Base-by-base conservation (phyloP, 305 asterid species). In the Fraxinus sp. region DNA sequence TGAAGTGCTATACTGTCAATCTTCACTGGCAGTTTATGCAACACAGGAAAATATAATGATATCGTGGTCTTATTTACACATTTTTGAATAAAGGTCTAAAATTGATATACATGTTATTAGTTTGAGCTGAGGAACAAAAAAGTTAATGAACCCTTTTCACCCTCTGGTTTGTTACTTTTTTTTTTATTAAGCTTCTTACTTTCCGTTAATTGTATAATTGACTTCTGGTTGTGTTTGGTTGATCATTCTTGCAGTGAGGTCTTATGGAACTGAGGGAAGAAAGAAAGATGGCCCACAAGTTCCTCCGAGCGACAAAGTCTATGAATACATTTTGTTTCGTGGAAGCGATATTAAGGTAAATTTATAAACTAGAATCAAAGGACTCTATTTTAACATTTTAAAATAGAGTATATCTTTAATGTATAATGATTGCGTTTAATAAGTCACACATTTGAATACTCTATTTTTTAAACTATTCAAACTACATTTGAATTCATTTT, bases 201-300 rank as follows among this genome's bases (percentile, higher is more conserved):
- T 52, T 66, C 14, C 14, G 5, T 64, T 64, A 10, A 46, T 46
- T 3, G 6, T 46, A 46, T 13, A 13, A 46, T 46, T 46, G 57
- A 46, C 57, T 46, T 46, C 57, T 64, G 72, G 72, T 64, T 64
- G 16, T 4, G 71, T 79, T 75, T 32, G 59, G 76, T 28, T 74
- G 74, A 32, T 80, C 44, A 14, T 74, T 82, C 71, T 79, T 85
- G 89, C 93, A 94, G 98, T 94, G 88, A 91, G 89, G 84, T 92
- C 97, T 41, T 90, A 72, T 82, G 97, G 98, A 79, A 92, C 98
- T 30, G 97, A 94, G 83, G 96, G 97, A 78, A 90, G 98, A 80
- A 91, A 80, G 86, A 88, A 84, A 86, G 86, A 88, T 73, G 94
- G 97, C 71, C 94, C 89, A 3, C 93, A 94, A 86, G 91, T 94